Evolutionary conservation across 2,329 filamentous ascomycete genomes (phyloP).

Genomic region (Mycogone perniciosa): DNA sequence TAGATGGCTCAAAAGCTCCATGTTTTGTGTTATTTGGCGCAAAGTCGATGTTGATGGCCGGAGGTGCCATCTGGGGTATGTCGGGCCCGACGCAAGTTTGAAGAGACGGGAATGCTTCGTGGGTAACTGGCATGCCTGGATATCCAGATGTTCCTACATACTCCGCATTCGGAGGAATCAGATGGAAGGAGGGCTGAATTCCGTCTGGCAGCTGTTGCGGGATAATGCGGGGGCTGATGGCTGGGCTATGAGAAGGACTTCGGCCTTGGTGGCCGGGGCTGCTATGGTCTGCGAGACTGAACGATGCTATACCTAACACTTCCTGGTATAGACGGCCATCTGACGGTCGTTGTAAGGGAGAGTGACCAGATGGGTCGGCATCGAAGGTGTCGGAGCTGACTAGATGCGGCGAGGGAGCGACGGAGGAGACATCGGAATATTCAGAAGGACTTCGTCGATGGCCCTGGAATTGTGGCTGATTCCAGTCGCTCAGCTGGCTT

Average conservation of each 20-base stretch:
- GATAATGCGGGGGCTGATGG: constrained; percentile 56
- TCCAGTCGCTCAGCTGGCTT: constrained; percentile 49
- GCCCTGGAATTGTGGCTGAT: constrained; percentile 60
- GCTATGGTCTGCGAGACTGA: constrained; percentile 68
- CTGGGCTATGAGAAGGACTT: constrained; percentile 71
- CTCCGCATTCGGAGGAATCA: constrained; percentile 34
- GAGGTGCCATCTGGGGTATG: constrained; percentile 77
- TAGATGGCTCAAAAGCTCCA: constrained; percentile 41
- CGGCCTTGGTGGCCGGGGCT: constrained; percentile 64
- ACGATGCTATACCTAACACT: constrained; percentile 68
- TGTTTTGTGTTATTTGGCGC: constrained; percentile 61
- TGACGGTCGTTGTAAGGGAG: constrained; percentile 70
- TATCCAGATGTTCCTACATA: constrained; percentile 31
- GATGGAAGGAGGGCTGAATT: constrained; percentile 39
- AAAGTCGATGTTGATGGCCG: constrained; percentile 90
- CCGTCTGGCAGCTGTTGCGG: constrained; percentile 51
- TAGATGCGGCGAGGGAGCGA: constrained; percentile 76
- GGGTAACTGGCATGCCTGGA: constrained; percentile 31
- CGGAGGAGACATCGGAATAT: constrained; percentile 83
- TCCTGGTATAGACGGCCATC: constrained; percentile 71
- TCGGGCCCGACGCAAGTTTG: constrained; percentile 47
- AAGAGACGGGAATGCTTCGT: constrained; percentile 49
- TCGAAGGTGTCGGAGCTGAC: constrained; percentile 76
- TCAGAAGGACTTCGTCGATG: constrained; percentile 86
- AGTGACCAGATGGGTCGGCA: constrained; percentile 61